Percentiles rank a stretch among this genome's conserved stretches.
Evolutionary conservation across 164 flowering plant species (phyloP).

Genomic region (Cinnamomum micranthum): DNA sequence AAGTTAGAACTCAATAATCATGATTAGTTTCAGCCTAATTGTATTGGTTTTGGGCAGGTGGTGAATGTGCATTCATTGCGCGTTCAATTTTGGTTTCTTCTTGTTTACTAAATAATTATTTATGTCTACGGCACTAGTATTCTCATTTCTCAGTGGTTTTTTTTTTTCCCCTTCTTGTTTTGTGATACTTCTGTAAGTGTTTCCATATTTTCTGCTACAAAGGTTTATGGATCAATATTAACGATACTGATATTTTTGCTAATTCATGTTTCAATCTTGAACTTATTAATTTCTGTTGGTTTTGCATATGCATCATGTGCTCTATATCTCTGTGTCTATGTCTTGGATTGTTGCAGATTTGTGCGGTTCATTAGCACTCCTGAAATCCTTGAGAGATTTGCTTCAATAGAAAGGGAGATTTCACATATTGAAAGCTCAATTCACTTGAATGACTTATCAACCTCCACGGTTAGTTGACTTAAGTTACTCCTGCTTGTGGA

Average conservation of each 20-base stretch:
- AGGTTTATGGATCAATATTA: no score
- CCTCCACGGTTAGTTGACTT: constrained; percentile 2
- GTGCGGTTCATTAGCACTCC: constrained; percentile 86
- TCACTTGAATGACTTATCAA: constrained; percentile 45
- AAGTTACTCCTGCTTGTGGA: neutral
- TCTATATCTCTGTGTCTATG: neutral
- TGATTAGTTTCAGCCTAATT: neutral
- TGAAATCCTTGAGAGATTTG: constrained; percentile 86
- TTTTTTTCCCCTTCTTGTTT: no score
- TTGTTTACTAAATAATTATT: no score
- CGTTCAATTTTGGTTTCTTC: no score
- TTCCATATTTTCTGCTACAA: no score
- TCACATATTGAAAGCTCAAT: constrained; percentile 68
- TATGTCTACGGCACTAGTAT: no score
- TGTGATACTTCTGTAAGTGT: no score
- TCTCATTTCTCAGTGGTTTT: no score
- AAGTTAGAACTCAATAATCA: neutral
- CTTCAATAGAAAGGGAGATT: constrained; percentile 71
- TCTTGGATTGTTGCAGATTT: constrained; percentile 45
- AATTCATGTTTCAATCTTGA: neutral
- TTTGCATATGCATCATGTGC: neutral
- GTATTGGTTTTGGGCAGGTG: no score
- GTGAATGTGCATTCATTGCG: no score
- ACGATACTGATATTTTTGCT: neutral
- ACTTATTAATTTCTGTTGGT: neutral